phyloP scores from a whole-genome alignment of 2,329 filamentous ascomycete genomes.

The Lachnellula subtilissima region DNA sequence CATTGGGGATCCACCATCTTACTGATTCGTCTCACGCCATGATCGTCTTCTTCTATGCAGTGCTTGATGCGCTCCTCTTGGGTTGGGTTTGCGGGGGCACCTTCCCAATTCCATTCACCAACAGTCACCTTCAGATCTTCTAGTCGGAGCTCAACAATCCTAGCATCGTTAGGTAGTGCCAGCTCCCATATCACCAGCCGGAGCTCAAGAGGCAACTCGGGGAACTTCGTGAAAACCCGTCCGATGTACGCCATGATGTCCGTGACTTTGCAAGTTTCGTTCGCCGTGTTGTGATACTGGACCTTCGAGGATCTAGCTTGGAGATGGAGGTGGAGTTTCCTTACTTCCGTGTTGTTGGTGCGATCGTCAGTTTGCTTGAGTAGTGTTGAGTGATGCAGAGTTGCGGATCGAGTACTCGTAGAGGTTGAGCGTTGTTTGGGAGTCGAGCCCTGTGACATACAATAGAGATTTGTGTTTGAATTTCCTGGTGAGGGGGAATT shows the following conservation, averaged over 20 bases:
- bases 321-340: too few relatives aligned
- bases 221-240: not conserved
- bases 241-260: not conserved
- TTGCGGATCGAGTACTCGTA: too few relatives aligned
- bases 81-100: not conserved
- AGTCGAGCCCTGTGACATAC: too few relatives aligned
- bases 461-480: too few relatives aligned
- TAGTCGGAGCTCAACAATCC: not conserved
- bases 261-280: not conserved
- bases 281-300: not conserved
- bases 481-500: too few relatives aligned
- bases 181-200: not conserved
- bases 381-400: too few relatives aligned
- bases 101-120: not conserved
- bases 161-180: not conserved
- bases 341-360: too few relatives aligned
- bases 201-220: not conserved
- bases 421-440: too few relatives aligned
- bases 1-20: too few relatives aligned
- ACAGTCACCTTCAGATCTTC: not conserved
- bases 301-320: not conserved
- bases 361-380: too few relatives aligned
- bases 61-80: not conserved
- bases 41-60: not conserved
- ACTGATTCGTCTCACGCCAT: not conserved